A percentile compares a stretch with the other conserved stretches of the same genome.
phyloP scores from a whole-genome alignment of 768 basidiomycete species.

The Lactarius sp. region DNA sequence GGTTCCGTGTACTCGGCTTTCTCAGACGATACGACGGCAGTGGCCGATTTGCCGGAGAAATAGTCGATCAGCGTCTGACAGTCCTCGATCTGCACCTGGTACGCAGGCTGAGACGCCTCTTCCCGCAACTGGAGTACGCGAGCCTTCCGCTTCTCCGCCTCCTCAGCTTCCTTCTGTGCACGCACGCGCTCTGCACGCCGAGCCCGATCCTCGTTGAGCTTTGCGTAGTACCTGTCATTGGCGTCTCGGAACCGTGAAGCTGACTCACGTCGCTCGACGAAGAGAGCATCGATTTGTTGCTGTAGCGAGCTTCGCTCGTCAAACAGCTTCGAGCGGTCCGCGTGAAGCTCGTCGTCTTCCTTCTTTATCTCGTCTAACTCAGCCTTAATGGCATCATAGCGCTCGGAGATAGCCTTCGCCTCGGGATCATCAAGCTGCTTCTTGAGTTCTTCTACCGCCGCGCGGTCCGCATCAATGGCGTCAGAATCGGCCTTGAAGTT shows the following conservation, averaged over 20 bases:
- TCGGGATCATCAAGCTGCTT: constrained; percentile 90
- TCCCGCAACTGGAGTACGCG: constrained; percentile 77
- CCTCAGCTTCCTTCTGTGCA: constrained; percentile 70
- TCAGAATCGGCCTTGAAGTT: constrained; percentile 75
- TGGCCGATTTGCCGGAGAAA: constrained; percentile 63
- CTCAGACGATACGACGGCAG: constrained; percentile 41
- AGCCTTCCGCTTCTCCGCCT: constrained; percentile 75
- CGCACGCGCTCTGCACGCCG: constrained; percentile 74
- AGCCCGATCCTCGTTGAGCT: constrained; percentile 85
- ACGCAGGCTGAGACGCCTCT: constrained; percentile 87
- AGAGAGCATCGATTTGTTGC: constrained; percentile 63
- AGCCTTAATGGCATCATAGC: constrained; percentile 74
- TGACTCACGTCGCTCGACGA: constrained; percentile 71
- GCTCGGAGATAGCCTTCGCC: constrained; percentile 70
- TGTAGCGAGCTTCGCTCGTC: constrained; percentile 80
- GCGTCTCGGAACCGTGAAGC: constrained; percentile 68
- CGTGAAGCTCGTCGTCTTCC: constrained; percentile 80
- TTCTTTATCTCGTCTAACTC: constrained; percentile 86
- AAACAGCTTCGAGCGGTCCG: constrained; percentile 73
- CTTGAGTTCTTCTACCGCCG: constrained; percentile 68
- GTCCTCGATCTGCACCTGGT: constrained; percentile 90
- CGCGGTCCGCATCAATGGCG: constrained; percentile 74
- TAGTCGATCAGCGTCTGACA: constrained; percentile 89
- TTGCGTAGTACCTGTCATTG: constrained; percentile 76
- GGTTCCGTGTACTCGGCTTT: constrained; percentile 57